Evolutionary conservation across 2,329 filamentous ascomycete species (phyloP), one percentile per base, ranked within the genome.

Genomic region (Aureobasidium subglaciale): DNA sequence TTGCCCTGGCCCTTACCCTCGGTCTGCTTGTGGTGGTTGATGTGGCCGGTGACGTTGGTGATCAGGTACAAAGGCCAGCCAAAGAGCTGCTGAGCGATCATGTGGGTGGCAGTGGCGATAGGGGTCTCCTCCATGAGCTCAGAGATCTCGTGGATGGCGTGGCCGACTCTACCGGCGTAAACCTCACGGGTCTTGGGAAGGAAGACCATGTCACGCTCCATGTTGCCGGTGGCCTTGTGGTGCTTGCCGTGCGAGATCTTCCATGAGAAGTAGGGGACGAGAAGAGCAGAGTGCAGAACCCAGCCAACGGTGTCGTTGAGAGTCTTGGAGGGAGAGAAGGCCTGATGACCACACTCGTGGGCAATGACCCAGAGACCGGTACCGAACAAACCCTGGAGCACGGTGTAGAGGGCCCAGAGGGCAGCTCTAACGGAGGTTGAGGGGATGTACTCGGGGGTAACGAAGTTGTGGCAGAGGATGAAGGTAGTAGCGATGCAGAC

Each of bases 201-300:
- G 71, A 96, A 97, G 61, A 97, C 93, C 93, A 99, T 99, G 75
- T 99, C 93, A 64, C 92, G 89, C 75, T 95, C 90, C 76, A 99
- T 85, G 80, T 99, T 84, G 65, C 91, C 93, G 35, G 93, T 99
- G 61, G 91, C 90, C 82, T 97, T 97, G 87, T 99, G 93, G 79
- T 99, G 93, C 84, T 96, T 96, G 78, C 90, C 88, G 78, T 99
- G 93, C 63, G 90, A 96, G 75, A 97, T 91, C 78, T 99, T 95
- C 93, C 93, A 99, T 70, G 90, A 95, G 78, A 96, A 99, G 78
- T 97, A 99, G 20, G 93, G 93, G 46, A 99, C 92, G 56, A 96
- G 79, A 35, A 96, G 83, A 41, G 84, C 73, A 34, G 91, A 96
- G 78, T 97, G 92, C 64, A 89, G 83, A 70, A 96, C 72, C 88